Evolutionary conservation across 805 yeast species (phyloP).

Genomic region (Kazachstania bromeliacearum): DNA sequence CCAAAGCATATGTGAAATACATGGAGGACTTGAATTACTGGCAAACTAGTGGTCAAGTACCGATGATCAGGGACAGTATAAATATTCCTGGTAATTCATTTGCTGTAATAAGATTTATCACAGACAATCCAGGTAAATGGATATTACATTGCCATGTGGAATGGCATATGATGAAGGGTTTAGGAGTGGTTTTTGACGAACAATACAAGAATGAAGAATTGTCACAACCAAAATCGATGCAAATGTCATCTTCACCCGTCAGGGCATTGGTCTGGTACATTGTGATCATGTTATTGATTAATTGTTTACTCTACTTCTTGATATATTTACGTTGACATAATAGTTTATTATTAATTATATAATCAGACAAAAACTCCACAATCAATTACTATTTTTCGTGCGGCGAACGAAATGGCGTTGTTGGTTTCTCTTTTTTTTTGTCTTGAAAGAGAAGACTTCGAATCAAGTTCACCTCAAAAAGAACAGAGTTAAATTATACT

Average conservation of each 20-base stretch:
- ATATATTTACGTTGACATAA: no score
- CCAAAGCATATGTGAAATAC: constrained; percentile 34
- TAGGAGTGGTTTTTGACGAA: constrained; percentile 36
- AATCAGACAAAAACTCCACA: no score
- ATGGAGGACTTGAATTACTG: constrained; percentile 14
- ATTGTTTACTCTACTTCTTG: no score
- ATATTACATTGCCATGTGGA: constrained; percentile 71
- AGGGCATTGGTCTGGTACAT: no score
- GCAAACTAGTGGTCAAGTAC: constrained; percentile 33
- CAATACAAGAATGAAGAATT: no score
- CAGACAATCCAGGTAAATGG: constrained; percentile 73
- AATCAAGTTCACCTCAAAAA: no score
- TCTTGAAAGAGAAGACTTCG: no score
- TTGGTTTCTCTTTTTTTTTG: not conserved
- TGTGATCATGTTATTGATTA: no score
- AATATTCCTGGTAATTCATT: constrained; percentile 51
- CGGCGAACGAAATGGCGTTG: not conserved
- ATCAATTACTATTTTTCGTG: not conserved
- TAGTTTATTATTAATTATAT: no score
- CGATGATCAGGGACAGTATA: constrained; percentile 52
- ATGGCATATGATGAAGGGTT: constrained; percentile 62
- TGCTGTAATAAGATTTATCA: constrained; percentile 46
- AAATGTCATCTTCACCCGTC: no score
- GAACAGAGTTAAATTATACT: no score
- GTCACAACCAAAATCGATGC: no score